Evolutionary conservation across 331 rosid genomes (phyloP), one percentile per base, ranked within the genome.

Genomic region (Phaseolus coccineus): DNA sequence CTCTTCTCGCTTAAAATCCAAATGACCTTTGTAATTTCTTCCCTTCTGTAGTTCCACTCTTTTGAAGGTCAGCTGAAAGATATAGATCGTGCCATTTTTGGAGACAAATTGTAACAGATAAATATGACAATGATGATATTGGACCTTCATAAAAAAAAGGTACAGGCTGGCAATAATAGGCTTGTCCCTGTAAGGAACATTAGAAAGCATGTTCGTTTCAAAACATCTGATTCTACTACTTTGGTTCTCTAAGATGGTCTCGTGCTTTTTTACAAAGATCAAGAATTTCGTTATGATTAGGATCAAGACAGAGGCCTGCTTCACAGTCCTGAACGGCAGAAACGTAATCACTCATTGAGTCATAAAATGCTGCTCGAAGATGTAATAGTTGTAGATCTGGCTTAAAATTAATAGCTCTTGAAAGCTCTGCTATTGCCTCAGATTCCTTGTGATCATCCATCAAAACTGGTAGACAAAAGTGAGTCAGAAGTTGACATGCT

Each of bases 381-480:
- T 91, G 89, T 65, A 94, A 85, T 48, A 94, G 81, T 87, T 91
- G 97, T 30, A 91, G 71, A 77, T 94, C 98, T 1, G 92, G 96
- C 86, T 87, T 94, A 82, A 94, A 94, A 55, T 86, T 61, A 31
- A 94, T 89, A 80, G 96, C 97, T 81, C 84, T 90, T 27, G 91
- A 69, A 59, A 94, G 96, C 85, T 91, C 98, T 63, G 57, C 81
- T 65, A 94, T 94, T 65, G 98, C 98, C 71, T 91, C 98, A n/a
- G 65, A 83, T 86, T 94, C 98, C 87, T 89, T 89, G 75, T 89
- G 97, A 84, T 94, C 98, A 83, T 94, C 98, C 98, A 94, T 94
- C 71, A 94, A 80, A 87, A 94, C 98, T 94, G 90, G 82, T 48
- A 39, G 27, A 70, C 55, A 90, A 4, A 30, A 77, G 74, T 81